Percentiles rank a stretch among this genome's conserved stretches.
phyloP scores from a whole-genome alignment of 2,329 filamentous ascomycete genomes.

The Cordyceps fumosorosea region DNA sequence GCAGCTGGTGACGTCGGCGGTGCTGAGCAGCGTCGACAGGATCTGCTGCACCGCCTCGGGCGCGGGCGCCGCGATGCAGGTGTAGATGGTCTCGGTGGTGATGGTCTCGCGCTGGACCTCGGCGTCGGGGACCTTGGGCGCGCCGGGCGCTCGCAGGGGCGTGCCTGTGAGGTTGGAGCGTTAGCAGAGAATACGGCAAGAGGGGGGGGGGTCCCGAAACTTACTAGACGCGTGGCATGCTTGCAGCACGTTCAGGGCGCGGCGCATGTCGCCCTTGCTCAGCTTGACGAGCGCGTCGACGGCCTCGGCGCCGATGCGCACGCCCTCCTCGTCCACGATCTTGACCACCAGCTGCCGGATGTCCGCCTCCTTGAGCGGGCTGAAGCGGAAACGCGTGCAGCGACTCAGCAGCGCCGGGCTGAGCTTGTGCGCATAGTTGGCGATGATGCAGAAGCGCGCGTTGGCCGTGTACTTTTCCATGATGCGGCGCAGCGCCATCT shows the following conservation, averaged over 20 bases:
- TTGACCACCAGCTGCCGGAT: constrained; percentile 81
- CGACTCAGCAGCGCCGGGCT: constrained; percentile 86
- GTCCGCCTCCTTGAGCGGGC: constrained; percentile 81
- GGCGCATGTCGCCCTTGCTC: constrained; percentile 92
- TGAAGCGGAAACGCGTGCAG: constrained; percentile 93
- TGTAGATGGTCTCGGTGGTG: constrained; percentile 93
- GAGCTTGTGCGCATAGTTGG: constrained; percentile 97
- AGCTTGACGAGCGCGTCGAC: constrained; percentile 76
- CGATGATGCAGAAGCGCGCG: constrained; percentile 95
- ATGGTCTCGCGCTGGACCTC: constrained; percentile 67
- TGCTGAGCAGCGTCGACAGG: constrained; percentile 73
- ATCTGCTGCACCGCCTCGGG: constrained; percentile 84
- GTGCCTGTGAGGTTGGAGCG: constrained; percentile 43
- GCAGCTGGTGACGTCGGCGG: constrained; percentile 82
- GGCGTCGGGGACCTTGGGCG: constrained; percentile 52
- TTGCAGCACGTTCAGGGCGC: constrained; percentile 90
- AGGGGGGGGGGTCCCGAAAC: neutral
- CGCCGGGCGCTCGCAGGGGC: constrained; percentile 56
- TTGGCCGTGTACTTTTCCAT: constrained; percentile 99
- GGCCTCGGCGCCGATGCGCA: constrained; percentile 77
- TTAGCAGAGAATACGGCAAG: neutral
- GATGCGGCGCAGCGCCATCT: constrained; percentile 93
- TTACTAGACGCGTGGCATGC: constrained; percentile 91
- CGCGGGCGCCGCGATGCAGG: constrained; percentile 92
- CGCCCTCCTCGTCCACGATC: constrained; percentile 79